Conservation (phyloP, 2,329 filamentous ascomycete species). For the Atkinsonella hypoxylon region DNA sequence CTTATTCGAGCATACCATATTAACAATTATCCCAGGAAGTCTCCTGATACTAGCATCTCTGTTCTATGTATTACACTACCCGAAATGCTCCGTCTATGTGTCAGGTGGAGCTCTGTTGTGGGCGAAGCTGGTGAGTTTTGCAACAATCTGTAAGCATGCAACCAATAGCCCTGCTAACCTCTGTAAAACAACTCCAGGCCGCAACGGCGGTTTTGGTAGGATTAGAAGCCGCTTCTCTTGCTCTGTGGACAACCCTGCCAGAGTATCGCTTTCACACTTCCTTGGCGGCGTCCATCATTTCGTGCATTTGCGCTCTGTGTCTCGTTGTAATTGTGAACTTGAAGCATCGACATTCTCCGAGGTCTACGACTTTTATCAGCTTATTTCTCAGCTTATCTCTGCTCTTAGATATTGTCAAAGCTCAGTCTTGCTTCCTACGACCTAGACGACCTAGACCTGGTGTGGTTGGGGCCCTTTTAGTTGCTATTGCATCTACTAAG, state of each 20-base stretch:
- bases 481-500: slow-evolving; percentile 19
- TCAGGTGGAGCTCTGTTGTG: slow-evolving; percentile 6
- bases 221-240: slow-evolving; percentile 18
- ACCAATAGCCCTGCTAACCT: not conserved
- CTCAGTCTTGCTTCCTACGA: slow-evolving; percentile 18
- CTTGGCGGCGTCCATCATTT: slow-evolving; percentile 16
- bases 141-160: not conserved
- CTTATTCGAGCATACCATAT: not conserved
- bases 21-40: not conserved
- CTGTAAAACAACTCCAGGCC: slow-evolving; percentile 7
- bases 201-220: slow-evolving; percentile 13
- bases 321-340: slow-evolving; percentile 16
- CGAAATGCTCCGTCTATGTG: slow-evolving; percentile 25
- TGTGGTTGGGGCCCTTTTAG: slow-evolving; percentile 16
- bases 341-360: slow-evolving; percentile 22
- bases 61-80: slow-evolving; percentile 16
- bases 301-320: slow-evolving; percentile 14
- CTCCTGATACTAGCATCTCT: slow-evolving; percentile 17
- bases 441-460: slow-evolving; percentile 6
- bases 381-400: slow-evolving; percentile 27
- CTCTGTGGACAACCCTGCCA: slow-evolving; percentile 6
- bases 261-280: slow-evolving; percentile 12
- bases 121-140: slow-evolving; percentile 12
- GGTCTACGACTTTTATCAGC: slow-evolving; percentile 29
- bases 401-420: slow-evolving; percentile 27